A percentile compares a stretch with the other conserved stretches of the same genome.
These are phyloP conservation scores for Knoxdaviesia capensis DNA, from an alignment of 2,329 filamentous ascomycete species.

Conservation along the genomic window DNA sequence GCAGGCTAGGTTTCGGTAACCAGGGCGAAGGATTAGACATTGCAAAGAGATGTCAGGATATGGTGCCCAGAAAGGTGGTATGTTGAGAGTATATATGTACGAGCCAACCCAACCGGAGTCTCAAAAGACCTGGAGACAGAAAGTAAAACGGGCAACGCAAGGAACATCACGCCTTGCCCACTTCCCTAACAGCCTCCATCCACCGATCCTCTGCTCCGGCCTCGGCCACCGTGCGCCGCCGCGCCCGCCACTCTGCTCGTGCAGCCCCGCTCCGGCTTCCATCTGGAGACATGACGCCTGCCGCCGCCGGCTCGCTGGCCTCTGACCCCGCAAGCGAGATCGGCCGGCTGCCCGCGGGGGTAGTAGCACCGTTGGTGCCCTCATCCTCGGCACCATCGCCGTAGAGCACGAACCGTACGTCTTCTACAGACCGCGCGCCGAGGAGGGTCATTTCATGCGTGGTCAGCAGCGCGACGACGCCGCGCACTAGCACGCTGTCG, in stretches of 20 bases:
- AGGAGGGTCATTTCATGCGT: conserved; percentile 30
- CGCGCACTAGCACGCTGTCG: conserved; percentile 49
- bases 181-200: conserved; percentile 19
- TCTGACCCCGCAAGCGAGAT: conserved; percentile 4
- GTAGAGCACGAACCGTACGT: conserved; percentile 20
- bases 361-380: conserved; percentile 1
- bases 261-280: no score
- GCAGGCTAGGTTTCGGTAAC: no score
- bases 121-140: not conserved
- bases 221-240: conserved; percentile 16
- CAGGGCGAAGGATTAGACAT: not conserved
- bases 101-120: no score
- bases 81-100: no score
- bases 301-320: conserved; percentile 1
- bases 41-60: not conserved
- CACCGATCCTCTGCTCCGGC: conserved; percentile 27
- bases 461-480: conserved; percentile 46
- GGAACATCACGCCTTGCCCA: conserved; percentile 14
- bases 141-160: not conserved
- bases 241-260: conserved; percentile 9
- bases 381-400: conserved; percentile 6
- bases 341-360: conserved; percentile 4
- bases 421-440: conserved; percentile 20
- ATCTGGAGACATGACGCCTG: no score
- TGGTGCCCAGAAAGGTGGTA: no score